Percentiles rank a stretch among this genome's conserved stretches.
These are phyloP conservation scores for Alternaria triticimaculans DNA, from an alignment of 2,329 filamentous ascomycete genomes.

Conservation along the genomic window DNA sequence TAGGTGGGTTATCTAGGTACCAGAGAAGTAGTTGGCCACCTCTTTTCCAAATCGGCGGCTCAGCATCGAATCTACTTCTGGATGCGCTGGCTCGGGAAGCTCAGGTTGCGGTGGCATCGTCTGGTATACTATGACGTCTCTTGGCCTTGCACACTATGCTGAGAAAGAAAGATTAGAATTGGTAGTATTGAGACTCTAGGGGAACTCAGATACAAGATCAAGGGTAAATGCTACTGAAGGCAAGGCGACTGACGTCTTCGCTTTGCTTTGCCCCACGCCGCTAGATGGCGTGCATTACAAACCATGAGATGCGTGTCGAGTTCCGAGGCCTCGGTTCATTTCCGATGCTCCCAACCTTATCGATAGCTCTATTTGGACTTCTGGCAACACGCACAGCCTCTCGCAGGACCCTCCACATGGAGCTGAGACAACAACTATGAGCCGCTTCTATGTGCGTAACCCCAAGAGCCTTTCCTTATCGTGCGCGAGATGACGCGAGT, in stretches of 20 bases:
- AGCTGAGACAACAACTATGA: slow-evolving; percentile 48
- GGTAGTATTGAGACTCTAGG: background rate
- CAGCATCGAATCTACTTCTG: slow-evolving; percentile 71
- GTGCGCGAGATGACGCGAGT: background rate
- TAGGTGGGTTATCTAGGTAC: slow-evolving; percentile 28
- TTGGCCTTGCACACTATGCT: background rate
- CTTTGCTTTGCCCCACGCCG: slow-evolving; percentile 9
- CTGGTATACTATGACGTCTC: background rate
- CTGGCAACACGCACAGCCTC: slow-evolving; percentile 1
- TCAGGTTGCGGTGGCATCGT: slow-evolving; percentile 50
- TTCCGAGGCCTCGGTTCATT: slow-evolving; percentile 33
- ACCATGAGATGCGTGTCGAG: slow-evolving; percentile 1
- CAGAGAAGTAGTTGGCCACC: slow-evolving; percentile 82
- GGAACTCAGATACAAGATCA: background rate
- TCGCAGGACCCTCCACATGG: slow-evolving; percentile 11
- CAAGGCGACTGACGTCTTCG: slow-evolving; percentile 8
- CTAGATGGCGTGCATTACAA: slow-evolving; percentile 13
- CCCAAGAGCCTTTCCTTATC: background rate
- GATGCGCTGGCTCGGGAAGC: slow-evolving; percentile 65
- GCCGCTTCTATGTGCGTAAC: slow-evolving; percentile 55
- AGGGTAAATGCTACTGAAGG: background rate
- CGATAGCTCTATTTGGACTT: slow-evolving; percentile 28
- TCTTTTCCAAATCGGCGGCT: slow-evolving; percentile 79
- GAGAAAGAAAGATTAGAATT: background rate
- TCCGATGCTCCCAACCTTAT: slow-evolving; percentile 34